These are phyloP conservation scores for Backusella tarrabulga DNA, from an alignment of 192 early-diverging fungal species.

Conservation along the genomic window DNA sequence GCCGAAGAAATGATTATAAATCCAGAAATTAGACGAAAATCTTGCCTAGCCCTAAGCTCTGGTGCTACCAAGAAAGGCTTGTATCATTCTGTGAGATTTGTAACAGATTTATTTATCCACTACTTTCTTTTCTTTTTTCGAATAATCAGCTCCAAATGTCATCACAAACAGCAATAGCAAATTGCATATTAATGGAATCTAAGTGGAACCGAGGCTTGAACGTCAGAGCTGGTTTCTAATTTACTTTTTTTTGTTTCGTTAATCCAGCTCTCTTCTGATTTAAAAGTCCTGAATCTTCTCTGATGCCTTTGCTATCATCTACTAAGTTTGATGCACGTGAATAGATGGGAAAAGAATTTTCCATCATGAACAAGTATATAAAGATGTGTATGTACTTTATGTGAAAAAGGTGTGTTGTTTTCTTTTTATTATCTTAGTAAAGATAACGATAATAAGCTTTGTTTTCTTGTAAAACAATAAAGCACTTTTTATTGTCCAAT, in stretches of 20 bases:
- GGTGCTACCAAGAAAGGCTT: neutral
- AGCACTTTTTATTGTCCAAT: neutral
- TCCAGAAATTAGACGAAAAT: neutral
- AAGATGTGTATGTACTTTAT: neutral
- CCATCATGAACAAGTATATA: neutral
- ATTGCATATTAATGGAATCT: neutral
- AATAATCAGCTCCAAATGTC: too few species aligned
- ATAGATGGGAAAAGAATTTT: neutral
- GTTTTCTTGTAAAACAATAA: neutral
- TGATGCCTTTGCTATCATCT: neutral
- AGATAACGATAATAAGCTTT: neutral
- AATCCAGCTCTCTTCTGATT: neutral
- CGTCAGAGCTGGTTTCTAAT: neutral
- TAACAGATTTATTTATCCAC: neutral
- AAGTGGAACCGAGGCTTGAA: neutral
- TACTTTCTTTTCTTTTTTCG: neutral
- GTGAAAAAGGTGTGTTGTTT: neutral
- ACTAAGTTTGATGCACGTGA: neutral
- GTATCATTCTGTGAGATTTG: neutral
- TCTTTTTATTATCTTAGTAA: neutral
- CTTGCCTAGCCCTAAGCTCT: neutral
- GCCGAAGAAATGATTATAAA: constrained; percentile 1
- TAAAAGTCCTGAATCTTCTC: neutral
- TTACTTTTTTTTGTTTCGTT: neutral
- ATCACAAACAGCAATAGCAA: too few species aligned